These are phyloP conservation scores for Aspergillus novoparasiticus DNA, from an alignment of 2,329 filamentous ascomycete species.

Conservation along the genomic window DNA sequence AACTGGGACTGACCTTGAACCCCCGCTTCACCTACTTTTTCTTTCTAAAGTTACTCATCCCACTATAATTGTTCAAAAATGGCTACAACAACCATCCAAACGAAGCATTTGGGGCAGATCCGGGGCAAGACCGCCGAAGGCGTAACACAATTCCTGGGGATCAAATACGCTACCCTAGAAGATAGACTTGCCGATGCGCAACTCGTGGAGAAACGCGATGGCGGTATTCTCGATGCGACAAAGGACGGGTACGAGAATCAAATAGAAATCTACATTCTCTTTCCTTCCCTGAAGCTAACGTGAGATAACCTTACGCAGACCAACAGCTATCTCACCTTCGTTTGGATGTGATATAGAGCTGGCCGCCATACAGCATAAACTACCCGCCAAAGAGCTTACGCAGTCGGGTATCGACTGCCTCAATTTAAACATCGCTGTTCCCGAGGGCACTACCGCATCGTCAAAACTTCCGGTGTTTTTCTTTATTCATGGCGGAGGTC, in stretches of 20 bases:
- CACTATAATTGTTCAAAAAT: not conserved
- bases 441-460: constrained; percentile 27
- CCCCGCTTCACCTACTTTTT: not conserved
- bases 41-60: not conserved
- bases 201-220: constrained; percentile 28
- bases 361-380: constrained; percentile 51
- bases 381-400: constrained; percentile 42
- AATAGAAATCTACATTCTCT: not conserved
- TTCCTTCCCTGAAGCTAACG: not conserved
- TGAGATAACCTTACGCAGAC: constrained; percentile 24
- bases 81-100: constrained; percentile 22
- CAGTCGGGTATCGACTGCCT: constrained; percentile 54
- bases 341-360: constrained; percentile 50
- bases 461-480: constrained; percentile 53
- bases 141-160: constrained; percentile 38
- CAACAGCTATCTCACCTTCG: constrained; percentile 43
- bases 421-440: constrained; percentile 56
- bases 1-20: not conserved
- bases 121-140: constrained; percentile 28
- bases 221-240: constrained; percentile 35
- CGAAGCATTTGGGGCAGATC: constrained; percentile 32
- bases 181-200: constrained; percentile 39
- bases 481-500: constrained; percentile 58
- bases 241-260: constrained; percentile 34
- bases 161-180: constrained; percentile 41